Evolutionary conservation across 78 protist species (phyloP), one percentile per base, ranked within the genome.

Genomic region (Dictyostelium capitatum): DNA sequence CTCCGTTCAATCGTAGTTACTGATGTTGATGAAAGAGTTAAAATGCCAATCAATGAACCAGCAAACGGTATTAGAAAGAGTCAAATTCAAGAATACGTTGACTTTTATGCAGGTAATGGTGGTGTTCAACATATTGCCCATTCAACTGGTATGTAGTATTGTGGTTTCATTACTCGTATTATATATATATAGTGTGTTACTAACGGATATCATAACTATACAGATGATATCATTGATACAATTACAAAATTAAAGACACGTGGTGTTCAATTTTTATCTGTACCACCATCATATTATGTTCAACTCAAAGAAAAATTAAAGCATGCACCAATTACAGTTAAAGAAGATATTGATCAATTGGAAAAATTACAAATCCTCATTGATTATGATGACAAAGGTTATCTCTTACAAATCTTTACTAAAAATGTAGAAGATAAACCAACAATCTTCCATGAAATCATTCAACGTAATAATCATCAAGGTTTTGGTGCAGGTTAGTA

Each of bases 101-200:
- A 98, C 19, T 96, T 92, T 95, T 94, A 97, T 51, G 96, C 94
- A 28, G 99, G 99, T 73, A 95, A 98, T 1, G 99, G 99, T 30
- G 99, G 99, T 30, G 98, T 97, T n/a, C 99, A 98, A 90, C 99
- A 98, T 97, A 85, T 98, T 23, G 99, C 99, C 15, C 77, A 96
- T 54, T 37, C 43, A 37, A 37, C 43, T 37, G 2, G 43, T 37
- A 37, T 2, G 43, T 37, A 37, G 43, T n/a, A n/a, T n/a, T n/a
- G n/a, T n/a, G n/a, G n/a, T n/a, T n/a, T n/a, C n/a, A n/a, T n/a
- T n/a, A n/a, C n/a, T n/a, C n/a, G n/a, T n/a, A n/a, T n/a, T n/a
- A n/a, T n/a, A n/a, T n/a, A n/a, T n/a, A n/a, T n/a, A n/a, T n/a
- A n/a, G n/a, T n/a, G n/a, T n/a, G n/a, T n/a, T n/a, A n/a, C n/a